Conservation (phyloP, 495 filamentous ascomycete genomes). For the Tricharina praecox region DNA sequence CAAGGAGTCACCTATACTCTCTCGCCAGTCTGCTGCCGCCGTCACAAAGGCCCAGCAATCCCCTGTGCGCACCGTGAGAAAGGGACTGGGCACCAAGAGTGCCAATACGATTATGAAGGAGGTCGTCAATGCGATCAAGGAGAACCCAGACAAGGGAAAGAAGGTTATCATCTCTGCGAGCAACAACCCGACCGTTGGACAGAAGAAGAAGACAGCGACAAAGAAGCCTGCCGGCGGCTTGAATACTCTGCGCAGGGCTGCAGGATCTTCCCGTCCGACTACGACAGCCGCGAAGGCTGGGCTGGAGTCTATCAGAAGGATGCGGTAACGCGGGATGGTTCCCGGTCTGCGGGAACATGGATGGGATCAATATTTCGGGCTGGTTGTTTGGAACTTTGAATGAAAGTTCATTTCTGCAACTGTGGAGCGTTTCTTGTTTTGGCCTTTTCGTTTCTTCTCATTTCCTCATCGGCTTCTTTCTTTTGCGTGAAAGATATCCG, state of each 20-base stretch:
- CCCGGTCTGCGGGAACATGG: background rate
- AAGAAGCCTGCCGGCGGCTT: slow-evolving; percentile 20
- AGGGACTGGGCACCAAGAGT: slow-evolving; percentile 19
- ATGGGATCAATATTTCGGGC: background rate
- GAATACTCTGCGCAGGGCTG: slow-evolving; percentile 24
- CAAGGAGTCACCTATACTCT: slow-evolving; percentile 15
- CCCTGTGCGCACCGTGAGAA: slow-evolving; percentile 15
- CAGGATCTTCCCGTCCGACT: slow-evolving; percentile 10
- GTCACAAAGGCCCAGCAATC: slow-evolving; percentile 16
- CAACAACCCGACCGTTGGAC: slow-evolving; percentile 9
- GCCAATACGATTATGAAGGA: slow-evolving; percentile 21
- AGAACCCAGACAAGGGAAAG: slow-evolving; percentile 17
- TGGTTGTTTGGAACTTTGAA: background rate
- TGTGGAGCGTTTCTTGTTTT: background rate
- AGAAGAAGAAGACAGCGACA: slow-evolving; percentile 14
- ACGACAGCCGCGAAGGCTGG: slow-evolving; percentile 9
- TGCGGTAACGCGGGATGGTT: slow-evolving; percentile 17
- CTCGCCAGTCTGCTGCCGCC: slow-evolving; percentile 16
- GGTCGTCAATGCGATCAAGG: slow-evolving; percentile 6
- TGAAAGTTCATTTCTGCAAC: background rate
- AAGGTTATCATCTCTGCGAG: slow-evolving; percentile 22
- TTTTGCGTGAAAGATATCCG: no score
- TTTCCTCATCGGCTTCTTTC: no score
- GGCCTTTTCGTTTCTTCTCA: no score
- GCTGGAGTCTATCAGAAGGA: slow-evolving; percentile 23